Base-by-base conservation (phyloP, 495 filamentous ascomycete genomes). In the Aspergillus indologenus region DNA sequence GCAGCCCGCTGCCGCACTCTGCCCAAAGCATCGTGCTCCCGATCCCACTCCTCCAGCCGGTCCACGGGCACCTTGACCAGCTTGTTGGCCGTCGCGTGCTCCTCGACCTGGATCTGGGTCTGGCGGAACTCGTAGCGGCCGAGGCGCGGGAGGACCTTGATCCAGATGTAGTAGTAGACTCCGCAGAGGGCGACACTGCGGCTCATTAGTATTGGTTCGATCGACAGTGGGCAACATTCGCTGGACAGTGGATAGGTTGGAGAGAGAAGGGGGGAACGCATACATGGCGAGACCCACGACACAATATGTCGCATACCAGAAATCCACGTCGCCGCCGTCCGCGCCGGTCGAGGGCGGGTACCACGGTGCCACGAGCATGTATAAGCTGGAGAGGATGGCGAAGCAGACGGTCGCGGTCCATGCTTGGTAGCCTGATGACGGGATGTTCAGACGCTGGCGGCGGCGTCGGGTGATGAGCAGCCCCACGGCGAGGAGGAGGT, bases 291-390 rank as follows among this genome's bases (percentile, higher is more conserved):
- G 72, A 1, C 83, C 83, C 11, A 77, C 74, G 3, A 81, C 83
- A 20, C 75, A 71, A 57, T 87, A 87, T 6, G 85, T 87, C 4
- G 75, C 85, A 58, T 88, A 88, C 84, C 84, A 88, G 62, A 89
- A 88, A 50, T 79, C 85, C 2, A 88, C 83, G 56, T 84, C 78
- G 0, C 85, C 85, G 1, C 79, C 82, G 44, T 73, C 75, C 0
- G 76, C 74, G 0, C 86, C 86, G 3, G 68, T 74, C 1, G 72
- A 73, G 0, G 86, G 86, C 23, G 86, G 85, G 57, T 85, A 87
- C 87, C 85, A 88, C 5, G 86, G 86, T 66, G 83, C 83, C 11
- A 83, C 73, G 20, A 89, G 65, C 53, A 85, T 70, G 60, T 85
- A 88, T 0, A 83, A 29, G 31, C 84, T 79, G 0, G 83, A 69